These are phyloP conservation scores for Aspergillus ustus DNA, from an alignment of 2,329 filamentous ascomycete species.

Conservation along the genomic window DNA sequence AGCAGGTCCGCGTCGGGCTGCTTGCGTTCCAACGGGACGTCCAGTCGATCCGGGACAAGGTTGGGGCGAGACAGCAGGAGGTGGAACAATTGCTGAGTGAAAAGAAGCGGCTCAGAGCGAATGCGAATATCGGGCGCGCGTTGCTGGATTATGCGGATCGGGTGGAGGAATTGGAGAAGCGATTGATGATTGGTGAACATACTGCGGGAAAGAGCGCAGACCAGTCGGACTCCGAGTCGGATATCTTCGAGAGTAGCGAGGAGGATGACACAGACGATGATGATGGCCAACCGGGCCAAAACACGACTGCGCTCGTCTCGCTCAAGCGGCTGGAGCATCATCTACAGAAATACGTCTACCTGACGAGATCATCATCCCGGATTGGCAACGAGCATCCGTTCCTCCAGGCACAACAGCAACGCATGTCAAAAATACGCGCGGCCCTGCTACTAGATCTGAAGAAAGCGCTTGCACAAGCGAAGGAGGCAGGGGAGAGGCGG, in stretches of 20 bases:
- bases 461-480: conserved; percentile 64
- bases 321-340: conserved; percentile 58
- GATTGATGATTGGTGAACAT: conserved; percentile 66
- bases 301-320: conserved; percentile 38
- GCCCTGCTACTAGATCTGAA: conserved; percentile 69
- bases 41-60: conserved; percentile 70
- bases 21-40: conserved; percentile 84
- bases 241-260: conserved; percentile 39
- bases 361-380: conserved; percentile 56
- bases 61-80: conserved; percentile 67
- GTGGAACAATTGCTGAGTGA: conserved; percentile 68
- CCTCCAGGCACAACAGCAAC: conserved; percentile 59
- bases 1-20: conserved; percentile 85
- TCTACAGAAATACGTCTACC: conserved; percentile 61
- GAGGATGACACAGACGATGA: conserved; percentile 43
- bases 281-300: conserved; percentile 46
- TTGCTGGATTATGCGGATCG: conserved; percentile 52
- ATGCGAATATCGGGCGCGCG: conserved; percentile 65
- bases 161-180: conserved; percentile 67
- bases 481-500: conserved; percentile 38
- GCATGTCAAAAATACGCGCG: conserved; percentile 63
- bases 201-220: conserved; percentile 20
- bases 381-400: conserved; percentile 67
- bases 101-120: conserved; percentile 64
- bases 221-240: conserved; percentile 40